phyloP scores from a whole-genome alignment of 176 grass and related monocot genomes.

The Ensete ventricosum region DNA sequence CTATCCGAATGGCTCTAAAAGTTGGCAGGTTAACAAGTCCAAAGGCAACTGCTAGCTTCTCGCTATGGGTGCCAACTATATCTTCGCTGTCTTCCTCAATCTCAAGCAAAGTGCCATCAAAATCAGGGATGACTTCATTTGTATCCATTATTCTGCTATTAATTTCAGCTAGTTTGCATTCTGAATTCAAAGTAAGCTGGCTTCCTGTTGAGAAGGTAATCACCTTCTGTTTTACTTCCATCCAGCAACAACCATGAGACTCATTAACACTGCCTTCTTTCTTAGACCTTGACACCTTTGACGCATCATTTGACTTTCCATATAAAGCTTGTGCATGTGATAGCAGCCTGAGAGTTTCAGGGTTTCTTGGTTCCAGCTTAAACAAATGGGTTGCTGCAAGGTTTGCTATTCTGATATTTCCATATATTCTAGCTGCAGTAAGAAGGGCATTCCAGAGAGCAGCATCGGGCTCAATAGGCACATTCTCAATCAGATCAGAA shows the following conservation, averaged over 20 bases:
- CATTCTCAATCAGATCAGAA: conserved; percentile 42
- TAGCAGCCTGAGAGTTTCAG: conserved; percentile 32
- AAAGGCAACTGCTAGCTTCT: conserved; percentile 57
- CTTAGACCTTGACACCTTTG: conserved; percentile 4
- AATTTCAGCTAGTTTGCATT: conserved; percentile 1
- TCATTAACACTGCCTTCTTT: conserved; percentile 7
- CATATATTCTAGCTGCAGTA: conserved; percentile 43
- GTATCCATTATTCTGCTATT: conserved; percentile 23
- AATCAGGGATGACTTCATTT: conserved; percentile 23
- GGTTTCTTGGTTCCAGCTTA: conserved; percentile 37
- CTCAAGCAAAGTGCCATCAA: conserved; percentile 19
- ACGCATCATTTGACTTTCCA: conserved; percentile 18
- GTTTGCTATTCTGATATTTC: conserved; percentile 39
- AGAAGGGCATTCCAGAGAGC: conserved; percentile 50
- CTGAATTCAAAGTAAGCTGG: conserved; percentile 11
- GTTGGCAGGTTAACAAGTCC: conserved; percentile 37
- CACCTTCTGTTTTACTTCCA: conserved; percentile 41
- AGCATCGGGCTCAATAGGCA: conserved; percentile 45
- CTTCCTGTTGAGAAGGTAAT: conserved; percentile 37
- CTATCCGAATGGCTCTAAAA: conserved; percentile 41
- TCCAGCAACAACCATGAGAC: conserved; percentile 36
- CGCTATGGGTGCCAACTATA: conserved; percentile 35
- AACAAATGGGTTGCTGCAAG: conserved; percentile 36
- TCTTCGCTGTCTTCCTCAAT: conserved; percentile 44
- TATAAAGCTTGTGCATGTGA: conserved; percentile 33